phyloP scores from a whole-genome alignment of 257 asterid genomes.

The Paulownia fortunei region DNA sequence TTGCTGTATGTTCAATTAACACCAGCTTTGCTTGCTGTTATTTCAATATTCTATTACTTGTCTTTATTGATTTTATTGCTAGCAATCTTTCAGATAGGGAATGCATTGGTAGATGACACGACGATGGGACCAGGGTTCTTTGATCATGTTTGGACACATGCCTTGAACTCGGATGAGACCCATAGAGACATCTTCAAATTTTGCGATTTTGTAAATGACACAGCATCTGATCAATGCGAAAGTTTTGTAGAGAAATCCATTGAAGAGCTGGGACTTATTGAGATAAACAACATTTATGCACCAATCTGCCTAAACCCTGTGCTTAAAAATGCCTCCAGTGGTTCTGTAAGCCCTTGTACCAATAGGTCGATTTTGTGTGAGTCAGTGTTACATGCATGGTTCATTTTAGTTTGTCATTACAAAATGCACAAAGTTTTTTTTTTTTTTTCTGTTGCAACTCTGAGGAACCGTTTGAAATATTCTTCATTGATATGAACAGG shows the following conservation, averaged over 20 bases:
- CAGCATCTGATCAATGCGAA: slow-evolving; percentile 5
- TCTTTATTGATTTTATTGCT: not conserved
- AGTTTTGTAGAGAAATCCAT: not conserved
- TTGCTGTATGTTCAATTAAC: slow-evolving; percentile 40
- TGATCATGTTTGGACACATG: slow-evolving; percentile 42
- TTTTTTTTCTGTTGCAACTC: not conserved
- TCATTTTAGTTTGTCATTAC: not conserved
- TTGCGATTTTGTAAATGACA: slow-evolving; percentile 30
- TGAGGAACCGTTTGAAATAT: not conserved
- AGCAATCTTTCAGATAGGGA: slow-evolving; percentile 40
- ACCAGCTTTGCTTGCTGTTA: not conserved
- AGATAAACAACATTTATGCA: slow-evolving; percentile 32
- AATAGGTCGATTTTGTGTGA: no score
- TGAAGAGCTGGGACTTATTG: slow-evolving; percentile 18
- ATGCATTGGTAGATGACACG: slow-evolving; percentile 39
- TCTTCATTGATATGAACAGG: slow-evolving; percentile 18
- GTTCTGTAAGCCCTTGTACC: slow-evolving; percentile 31
- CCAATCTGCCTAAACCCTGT: slow-evolving; percentile 27
- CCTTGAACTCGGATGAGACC: slow-evolving; percentile 46
- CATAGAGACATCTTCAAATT: slow-evolving; percentile 25
- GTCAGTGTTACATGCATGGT: no score
- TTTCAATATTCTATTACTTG: not conserved
- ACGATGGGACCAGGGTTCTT: slow-evolving; percentile 21
- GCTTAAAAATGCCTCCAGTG: slow-evolving; percentile 29
- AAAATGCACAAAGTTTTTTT: not conserved